These are phyloP conservation scores for Verticillium longisporum DNA, from an alignment of 2,329 filamentous ascomycete species.

Conservation along the genomic window DNA sequence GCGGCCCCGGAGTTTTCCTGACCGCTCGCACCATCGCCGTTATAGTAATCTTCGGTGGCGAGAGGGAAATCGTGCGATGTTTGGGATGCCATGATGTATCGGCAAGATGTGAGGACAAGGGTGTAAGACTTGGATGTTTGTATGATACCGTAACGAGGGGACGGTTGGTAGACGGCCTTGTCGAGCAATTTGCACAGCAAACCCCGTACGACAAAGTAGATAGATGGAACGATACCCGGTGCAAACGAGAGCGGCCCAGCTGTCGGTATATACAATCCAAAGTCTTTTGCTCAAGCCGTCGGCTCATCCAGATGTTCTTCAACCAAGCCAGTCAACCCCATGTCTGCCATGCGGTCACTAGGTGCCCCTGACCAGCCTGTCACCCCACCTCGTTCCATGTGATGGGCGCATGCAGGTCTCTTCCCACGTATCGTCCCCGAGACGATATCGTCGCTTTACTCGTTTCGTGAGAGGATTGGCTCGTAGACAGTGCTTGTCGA, in stretches of 20 bases:
- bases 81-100: constrained; percentile 29
- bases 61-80: constrained; percentile 33
- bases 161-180: not conserved
- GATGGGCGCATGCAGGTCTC: not conserved
- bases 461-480: not conserved
- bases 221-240: constrained; percentile 11
- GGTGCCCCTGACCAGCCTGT: not conserved
- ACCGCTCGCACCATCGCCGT: constrained; percentile 14
- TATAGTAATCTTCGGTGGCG: constrained; percentile 30
- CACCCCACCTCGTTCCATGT: not conserved
- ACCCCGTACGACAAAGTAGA: constrained; percentile 5
- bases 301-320: not conserved
- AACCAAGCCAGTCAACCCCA: not conserved
- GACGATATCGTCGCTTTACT: not conserved
- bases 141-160: not conserved
- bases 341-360: not conserved
- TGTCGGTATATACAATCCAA: not conserved
- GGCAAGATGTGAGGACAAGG: not conserved
- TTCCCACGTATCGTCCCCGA: not conserved
- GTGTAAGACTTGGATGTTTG: not conserved
- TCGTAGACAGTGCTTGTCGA: not conserved
- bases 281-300: not conserved
- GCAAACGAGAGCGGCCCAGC: constrained; percentile 11
- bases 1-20: constrained; percentile 26
- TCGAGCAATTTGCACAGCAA: not conserved